Evolutionary conservation across 1,284 basidiomycete species (phyloP), one percentile per base, ranked within the genome.

Genomic region (Sporisorium graminicola): DNA sequence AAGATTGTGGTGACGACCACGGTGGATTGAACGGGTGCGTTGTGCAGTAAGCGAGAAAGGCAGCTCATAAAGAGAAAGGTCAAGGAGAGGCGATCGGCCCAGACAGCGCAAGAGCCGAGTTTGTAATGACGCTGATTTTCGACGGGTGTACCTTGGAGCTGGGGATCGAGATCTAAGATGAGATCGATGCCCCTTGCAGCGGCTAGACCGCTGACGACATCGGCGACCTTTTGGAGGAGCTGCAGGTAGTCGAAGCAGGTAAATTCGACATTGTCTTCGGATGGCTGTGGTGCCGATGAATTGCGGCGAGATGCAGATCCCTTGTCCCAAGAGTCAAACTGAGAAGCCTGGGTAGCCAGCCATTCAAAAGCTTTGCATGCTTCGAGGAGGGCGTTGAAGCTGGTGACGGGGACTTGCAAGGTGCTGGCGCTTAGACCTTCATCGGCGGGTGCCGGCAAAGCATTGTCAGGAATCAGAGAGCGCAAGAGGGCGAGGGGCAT

Each of bases 321-420:
- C n/a, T 46, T 58, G 29, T 66, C 63, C 2, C n/a, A 14, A 4
- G 33, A 20, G 0, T 67, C 65, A 7, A 65, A 10, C 31, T 49
- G 58, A 22, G 42, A 22, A 9, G 68, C 59, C 49, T 60, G 54
- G 7, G 56, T 62, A 14, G 65, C 68, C 42, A 79, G 40, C 80
- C 80, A 81, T n/a, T 80, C 70, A 40, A 80, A 53, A n/a, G 63
- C 60, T 26, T 78, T 66, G 52, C 64, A 79, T 0, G 75, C 74
- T 31, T 80, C 80, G n/a, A 78, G 47, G 14, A 81, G 63, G 5
- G 80, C 80, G 44, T 67, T 71, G 43, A 81, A 62, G 63, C 72
- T 77, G n/a, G 75, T 68, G 47, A 80, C 68, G 16, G 80, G 80
- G 5, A 81, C 65, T 44, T 77, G 76, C 42, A 81, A 42, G 22